phyloP scores from a whole-genome alignment of 2,329 filamentous ascomycete species.

The Zasmidium citrigriseum region DNA sequence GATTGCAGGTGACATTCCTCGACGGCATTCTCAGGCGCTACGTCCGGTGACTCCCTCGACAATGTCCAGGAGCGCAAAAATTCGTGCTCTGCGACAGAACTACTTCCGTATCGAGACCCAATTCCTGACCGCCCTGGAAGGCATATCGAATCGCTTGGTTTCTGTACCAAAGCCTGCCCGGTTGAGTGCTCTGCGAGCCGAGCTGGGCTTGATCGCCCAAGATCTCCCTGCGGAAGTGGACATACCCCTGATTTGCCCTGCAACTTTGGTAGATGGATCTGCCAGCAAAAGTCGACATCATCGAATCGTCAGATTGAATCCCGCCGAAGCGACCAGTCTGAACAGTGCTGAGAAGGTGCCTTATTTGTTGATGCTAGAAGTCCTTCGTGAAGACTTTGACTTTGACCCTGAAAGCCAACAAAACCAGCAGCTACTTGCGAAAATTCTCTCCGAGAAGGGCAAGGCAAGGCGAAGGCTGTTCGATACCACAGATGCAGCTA shows the following conservation, averaged over 20 bases:
- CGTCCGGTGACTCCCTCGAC: slow-evolving; percentile 61
- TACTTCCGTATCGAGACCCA: slow-evolving; percentile 82
- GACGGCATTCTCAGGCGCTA: slow-evolving; percentile 60
- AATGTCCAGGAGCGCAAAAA: slow-evolving; percentile 66
- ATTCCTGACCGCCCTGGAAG: slow-evolving; percentile 76
- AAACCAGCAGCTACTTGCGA: slow-evolving; percentile 67
- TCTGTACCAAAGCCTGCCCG: slow-evolving; percentile 79
- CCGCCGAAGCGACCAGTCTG: slow-evolving; percentile 78
- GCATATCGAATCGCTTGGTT: slow-evolving; percentile 82
- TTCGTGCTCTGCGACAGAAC: slow-evolving; percentile 73
- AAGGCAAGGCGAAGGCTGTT: slow-evolving; percentile 53
- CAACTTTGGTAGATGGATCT: slow-evolving; percentile 70
- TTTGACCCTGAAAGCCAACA: slow-evolving; percentile 75
- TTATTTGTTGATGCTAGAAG: slow-evolving; percentile 81
- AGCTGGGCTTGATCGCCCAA: slow-evolving; percentile 77
- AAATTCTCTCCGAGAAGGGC: slow-evolving; percentile 67
- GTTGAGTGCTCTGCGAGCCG: slow-evolving; percentile 76
- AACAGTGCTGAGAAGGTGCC: slow-evolving; percentile 87
- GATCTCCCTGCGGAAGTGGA: slow-evolving; percentile 83
- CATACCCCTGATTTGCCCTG: slow-evolving; percentile 78
- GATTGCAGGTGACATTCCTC: slow-evolving; percentile 36
- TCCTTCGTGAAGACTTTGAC: slow-evolving; percentile 77
- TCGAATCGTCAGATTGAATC: slow-evolving; percentile 79
- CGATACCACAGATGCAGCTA: slow-evolving; percentile 63
- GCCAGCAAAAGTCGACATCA: slow-evolving; percentile 76